A percentile compares a stretch with the other conserved stretches of the same genome.
These are phyloP conservation scores for grape (Vitis vinifera) DNA, from an alignment of 164 flowering plant genomes.

Conservation along the genomic window ASM3070453v1 NC_081818.1:24838501-24839000, in stretches of 20 bases:
- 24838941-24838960: constrained; percentile 59
- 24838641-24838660: constrained; percentile 40
- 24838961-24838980: constrained; percentile 49
- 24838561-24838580: constrained; percentile 35
- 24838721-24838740: too few relatives aligned
- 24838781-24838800: too few relatives aligned
- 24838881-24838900: neutral
- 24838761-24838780: too few relatives aligned
- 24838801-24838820: too few relatives aligned
- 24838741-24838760: too few relatives aligned
- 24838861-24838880: too few relatives aligned
- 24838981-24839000: constrained; percentile 60
- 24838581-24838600: constrained; percentile 26
- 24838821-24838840: too few relatives aligned
- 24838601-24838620: constrained; percentile 34
- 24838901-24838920: neutral
- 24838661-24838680: too few relatives aligned
- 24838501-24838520: constrained; percentile 3
- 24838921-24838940: neutral
- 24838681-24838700: too few relatives aligned
- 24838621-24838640: constrained; percentile 93
- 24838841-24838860: too few relatives aligned
- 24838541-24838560: constrained; percentile 74
- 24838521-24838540: constrained; percentile 55
- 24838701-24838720: too few relatives aligned